phyloP scores from a whole-genome alignment of 495 filamentous ascomycete genomes.

The Penicillium silybi region DNA sequence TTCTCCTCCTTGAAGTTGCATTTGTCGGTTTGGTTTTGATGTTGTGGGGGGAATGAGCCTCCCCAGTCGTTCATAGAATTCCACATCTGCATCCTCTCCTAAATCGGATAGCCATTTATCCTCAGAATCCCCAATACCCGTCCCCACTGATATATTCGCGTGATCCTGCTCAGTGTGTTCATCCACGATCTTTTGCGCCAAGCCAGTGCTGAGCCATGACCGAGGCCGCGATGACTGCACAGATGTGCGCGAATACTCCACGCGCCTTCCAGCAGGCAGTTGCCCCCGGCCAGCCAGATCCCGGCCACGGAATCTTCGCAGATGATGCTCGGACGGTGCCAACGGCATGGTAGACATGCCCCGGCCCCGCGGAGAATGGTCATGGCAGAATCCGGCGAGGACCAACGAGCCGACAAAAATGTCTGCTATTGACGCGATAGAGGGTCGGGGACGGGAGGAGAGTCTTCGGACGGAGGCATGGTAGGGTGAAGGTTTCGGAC shows the following conservation, averaged over 20 bases:
- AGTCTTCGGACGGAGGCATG: slow-evolving; percentile 34
- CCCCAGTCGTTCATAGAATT: not conserved
- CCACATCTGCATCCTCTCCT: slow-evolving; percentile 1
- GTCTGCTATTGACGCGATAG: slow-evolving; percentile 43
- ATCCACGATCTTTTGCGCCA: slow-evolving; percentile 16
- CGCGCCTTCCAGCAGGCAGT: slow-evolving; percentile 13
- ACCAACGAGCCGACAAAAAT: slow-evolving; percentile 63
- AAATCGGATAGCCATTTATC: slow-evolving; percentile 5
- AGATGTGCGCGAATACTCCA: slow-evolving; percentile 19
- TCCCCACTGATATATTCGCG: not conserved
- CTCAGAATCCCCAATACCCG: not conserved
- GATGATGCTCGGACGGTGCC: slow-evolving; percentile 7
- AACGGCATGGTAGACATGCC: slow-evolving; percentile 26
- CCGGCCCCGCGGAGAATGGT: slow-evolving; percentile 44
- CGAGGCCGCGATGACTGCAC: slow-evolving; percentile 22
- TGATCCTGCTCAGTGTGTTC: slow-evolving; percentile 3
- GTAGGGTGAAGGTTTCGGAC: slow-evolving; percentile 19
- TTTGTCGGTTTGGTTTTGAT: not conserved
- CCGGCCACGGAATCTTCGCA: slow-evolving; percentile 17
- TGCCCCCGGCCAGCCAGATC: slow-evolving; percentile 8
- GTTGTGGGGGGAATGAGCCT: not conserved
- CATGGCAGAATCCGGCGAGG: slow-evolving; percentile 57
- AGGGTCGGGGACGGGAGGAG: slow-evolving; percentile 37
- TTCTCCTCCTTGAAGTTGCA: not conserved
- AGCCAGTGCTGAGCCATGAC: slow-evolving; percentile 30